Conservation (phyloP, 345 rosid species). For the Theobroma cacao region DNA sequence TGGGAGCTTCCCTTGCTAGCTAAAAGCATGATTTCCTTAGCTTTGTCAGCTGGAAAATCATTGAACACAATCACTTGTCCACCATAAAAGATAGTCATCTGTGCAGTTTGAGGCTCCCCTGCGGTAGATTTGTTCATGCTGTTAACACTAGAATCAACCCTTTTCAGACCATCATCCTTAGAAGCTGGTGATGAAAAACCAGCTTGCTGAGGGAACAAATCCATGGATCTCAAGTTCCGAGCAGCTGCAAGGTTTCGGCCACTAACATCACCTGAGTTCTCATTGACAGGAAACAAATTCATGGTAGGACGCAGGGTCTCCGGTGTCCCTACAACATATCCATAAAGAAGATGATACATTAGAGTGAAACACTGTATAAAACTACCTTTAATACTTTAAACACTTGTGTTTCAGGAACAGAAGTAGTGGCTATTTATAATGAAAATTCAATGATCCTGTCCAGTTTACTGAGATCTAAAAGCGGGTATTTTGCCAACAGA, state of each 20-base stretch:
- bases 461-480: neutral
- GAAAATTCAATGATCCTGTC: neutral
- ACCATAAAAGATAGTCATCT: slow-evolving; percentile 78
- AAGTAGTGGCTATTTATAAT: slow-evolving; percentile 6
- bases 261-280: slow-evolving; percentile 15
- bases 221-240: slow-evolving; percentile 45
- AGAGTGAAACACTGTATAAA: neutral
- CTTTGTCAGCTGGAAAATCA: slow-evolving; percentile 75
- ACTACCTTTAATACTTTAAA: neutral
- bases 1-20: slow-evolving; percentile 51
- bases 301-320: slow-evolving; percentile 37
- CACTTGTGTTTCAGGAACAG: neutral
- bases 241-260: slow-evolving; percentile 2
- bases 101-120: slow-evolving; percentile 44
- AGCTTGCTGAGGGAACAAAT: slow-evolving; percentile 54
- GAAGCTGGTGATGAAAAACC: slow-evolving; percentile 37
- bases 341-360: slow-evolving; percentile 19
- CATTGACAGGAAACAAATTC: slow-evolving; percentile 56
- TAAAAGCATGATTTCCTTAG: slow-evolving; percentile 67
- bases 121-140: slow-evolving; percentile 1
- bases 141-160: slow-evolving; percentile 19
- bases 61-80: slow-evolving; percentile 79
- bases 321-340: slow-evolving; percentile 28
- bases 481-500: neutral
- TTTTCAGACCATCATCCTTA: slow-evolving; percentile 37